Percentiles rank a stretch among this genome's conserved stretches.
Conservation (phyloP, 2,329 filamentous ascomycete genomes). For the Sporothrix phasma region DNA sequence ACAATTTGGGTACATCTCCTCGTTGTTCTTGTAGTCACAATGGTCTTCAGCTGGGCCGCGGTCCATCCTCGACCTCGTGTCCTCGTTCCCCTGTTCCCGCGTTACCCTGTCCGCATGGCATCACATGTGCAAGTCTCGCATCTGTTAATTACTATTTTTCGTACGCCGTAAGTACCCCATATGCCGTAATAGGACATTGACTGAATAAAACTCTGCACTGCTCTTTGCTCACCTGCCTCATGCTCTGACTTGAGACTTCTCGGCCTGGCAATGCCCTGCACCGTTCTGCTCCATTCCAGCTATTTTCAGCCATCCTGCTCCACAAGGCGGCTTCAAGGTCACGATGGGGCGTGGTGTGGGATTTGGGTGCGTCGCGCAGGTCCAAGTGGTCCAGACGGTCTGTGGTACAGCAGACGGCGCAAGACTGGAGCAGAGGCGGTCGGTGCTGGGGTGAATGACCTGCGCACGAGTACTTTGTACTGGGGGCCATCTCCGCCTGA, state of each 20-base stretch:
- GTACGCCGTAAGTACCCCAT: neutral
- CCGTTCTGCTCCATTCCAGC: too few species aligned
- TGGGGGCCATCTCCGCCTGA: neutral
- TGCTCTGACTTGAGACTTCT: neutral
- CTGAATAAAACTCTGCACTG: neutral
- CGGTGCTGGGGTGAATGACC: neutral
- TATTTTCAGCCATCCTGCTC: neutral
- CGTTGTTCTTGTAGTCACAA: conserved; percentile 1
- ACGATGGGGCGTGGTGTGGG: conserved; percentile 14
- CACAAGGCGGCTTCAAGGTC: conserved; percentile 7
- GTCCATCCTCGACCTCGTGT: neutral
- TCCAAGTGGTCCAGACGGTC: too few species aligned
- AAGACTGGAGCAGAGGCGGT: too few species aligned
- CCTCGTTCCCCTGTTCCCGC: neutral
- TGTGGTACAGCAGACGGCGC: too few species aligned
- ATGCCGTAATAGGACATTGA: neutral
- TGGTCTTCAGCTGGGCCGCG: neutral
- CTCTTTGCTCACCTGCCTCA: neutral
- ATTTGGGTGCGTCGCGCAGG: neutral
- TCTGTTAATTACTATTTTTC: neutral
- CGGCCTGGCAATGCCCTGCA: neutral
- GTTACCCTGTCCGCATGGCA: neutral
- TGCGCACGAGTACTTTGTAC: too few species aligned
- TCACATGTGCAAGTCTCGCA: neutral
- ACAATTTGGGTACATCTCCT: neutral